Base-by-base conservation (phyloP, 2,329 filamentous ascomycete genomes). In the Cladosporium velox region DNA sequence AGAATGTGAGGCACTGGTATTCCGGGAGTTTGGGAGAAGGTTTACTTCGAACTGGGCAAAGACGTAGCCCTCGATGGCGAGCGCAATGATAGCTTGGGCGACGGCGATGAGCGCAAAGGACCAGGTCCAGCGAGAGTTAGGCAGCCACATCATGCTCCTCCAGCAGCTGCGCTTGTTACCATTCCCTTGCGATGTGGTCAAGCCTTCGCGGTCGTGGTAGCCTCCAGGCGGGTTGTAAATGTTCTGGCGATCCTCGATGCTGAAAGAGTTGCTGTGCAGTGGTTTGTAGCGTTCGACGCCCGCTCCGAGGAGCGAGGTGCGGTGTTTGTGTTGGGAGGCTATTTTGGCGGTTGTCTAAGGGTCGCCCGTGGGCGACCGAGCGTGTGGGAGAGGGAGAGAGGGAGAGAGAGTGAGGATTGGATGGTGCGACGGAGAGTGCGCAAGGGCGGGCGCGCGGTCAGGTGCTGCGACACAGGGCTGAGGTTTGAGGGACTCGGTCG, bases 121-220 rank as follows among this genome's bases (percentile, higher is more conserved):
- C 84, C 92, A 94, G 18, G 93, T 93, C 94, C 95, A 99, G 75
- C 85, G 87, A 66, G 91, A 91, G 76, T 88, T 91, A 72, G 96
- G 90, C 72, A 91, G 87, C 76, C 93, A 94, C 82, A 93, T 87
- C 72, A 80, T 87, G 72, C 75, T 74, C 58, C 69, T 69, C 61
- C 66, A 52, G 38, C 55, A 59, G 63, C 52, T 66, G 58, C 57
- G 58, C 49, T 57, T 21, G 10, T 21, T 47, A 34, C 18, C 61
- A 64, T 64, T 66, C 35, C 52, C 65, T 35, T 44, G 72, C 70
- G 73, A 59, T 26, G 77, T 75, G 69, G 80, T 70, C 78, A 84
- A 80, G 68, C 79, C 84, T 78, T 85, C 78, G 73, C 84, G 80
- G 71, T 82, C 77, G 78, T 85, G 82, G 74, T 81, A 85, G 26